A percentile compares a stretch with the other conserved stretches of the same genome.
Conservation (phyloP, 228 moss, liverwort and hornwort genomes). For the Sphagnum magellanicum region DNA sequence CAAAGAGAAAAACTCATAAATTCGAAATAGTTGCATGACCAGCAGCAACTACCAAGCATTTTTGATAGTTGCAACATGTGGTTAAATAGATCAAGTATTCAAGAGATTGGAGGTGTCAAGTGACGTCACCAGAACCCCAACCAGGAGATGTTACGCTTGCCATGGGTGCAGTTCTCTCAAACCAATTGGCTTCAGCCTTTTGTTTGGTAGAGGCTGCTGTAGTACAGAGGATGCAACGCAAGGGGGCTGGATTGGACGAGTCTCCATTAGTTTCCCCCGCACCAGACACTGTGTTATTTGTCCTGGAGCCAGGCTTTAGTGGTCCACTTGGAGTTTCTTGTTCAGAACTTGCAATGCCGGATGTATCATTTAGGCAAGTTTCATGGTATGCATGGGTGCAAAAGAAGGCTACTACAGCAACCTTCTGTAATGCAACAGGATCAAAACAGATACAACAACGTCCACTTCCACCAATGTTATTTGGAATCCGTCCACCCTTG, state of each 20-base stretch:
- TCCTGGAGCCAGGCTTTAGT: neutral
- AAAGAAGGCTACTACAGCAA: constrained; percentile 94
- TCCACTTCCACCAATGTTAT: constrained; percentile 87
- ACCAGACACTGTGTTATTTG: constrained; percentile 2
- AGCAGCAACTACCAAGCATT: too few species aligned
- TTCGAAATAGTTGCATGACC: too few species aligned
- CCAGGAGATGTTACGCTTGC: constrained; percentile 26
- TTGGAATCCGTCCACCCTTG: constrained; percentile 66
- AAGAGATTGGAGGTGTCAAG: constrained; percentile 9
- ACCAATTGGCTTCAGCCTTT: constrained; percentile 28
- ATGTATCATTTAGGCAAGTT: constrained; percentile 90
- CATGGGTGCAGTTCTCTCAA: constrained; percentile 27
- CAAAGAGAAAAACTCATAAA: too few species aligned
- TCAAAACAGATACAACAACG: constrained; percentile 97
- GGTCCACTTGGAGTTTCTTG: constrained; percentile 21
- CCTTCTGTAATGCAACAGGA: constrained; percentile 88
- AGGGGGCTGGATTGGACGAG: constrained; percentile 47
- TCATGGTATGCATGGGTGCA: constrained; percentile 99
- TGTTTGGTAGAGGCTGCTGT: constrained; percentile 71
- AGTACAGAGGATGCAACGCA: constrained; percentile 97
- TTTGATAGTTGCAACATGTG: too few species aligned
- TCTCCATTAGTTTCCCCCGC: constrained; percentile 37
- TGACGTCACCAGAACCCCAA: constrained; percentile 54
- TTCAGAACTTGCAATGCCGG: constrained; percentile 51
- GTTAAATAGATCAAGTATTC: too few species aligned